Base-by-base conservation (phyloP, 2,329 filamentous ascomycete genomes). In the Colletotrichum tropicale region DNA sequence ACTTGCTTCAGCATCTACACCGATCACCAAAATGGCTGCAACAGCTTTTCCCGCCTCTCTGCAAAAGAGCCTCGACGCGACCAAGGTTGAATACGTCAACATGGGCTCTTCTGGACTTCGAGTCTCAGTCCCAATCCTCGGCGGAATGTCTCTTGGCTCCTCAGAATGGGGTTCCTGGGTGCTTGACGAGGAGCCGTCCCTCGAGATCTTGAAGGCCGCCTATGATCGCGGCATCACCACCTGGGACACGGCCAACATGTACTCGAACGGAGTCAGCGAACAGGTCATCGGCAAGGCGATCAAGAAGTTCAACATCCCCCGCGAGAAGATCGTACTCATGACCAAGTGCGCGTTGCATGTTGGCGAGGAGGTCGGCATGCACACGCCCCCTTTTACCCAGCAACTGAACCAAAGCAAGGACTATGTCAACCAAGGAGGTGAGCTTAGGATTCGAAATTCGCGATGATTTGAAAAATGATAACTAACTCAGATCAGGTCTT, bases 271-370 rank as follows among this genome's bases (percentile, higher is more conserved):
- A 26, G 80, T 84, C 9, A 93, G 89, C 4, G 93, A 95, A 80
- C 84, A 87, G 66, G 89, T 95, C 77, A 89, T 95, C 75, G 93
- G 88, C 71, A 93, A 92, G 80, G 92, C 93, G 0, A 84, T 94
- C 68, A 90, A 90, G 78, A 86, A 91, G 76, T 93, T 90, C 85
- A 86, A 88, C 38, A 93, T 94, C 77, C 92, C 93, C 0, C 88
- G 93, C 8, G 84, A 87, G 76, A 91, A 90, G 72, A 84, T 94
- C n/a, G 91, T 94, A 7, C 90, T 94, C 73, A 82, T 94, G 75
- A 89, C 88, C 13, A 93, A 93, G 84, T 78, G 78, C 36, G 77
- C 64, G 58, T 72, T 78, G n/a, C 71, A 77, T n/a, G 78, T 80
- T 8, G 73, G 76, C 30, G 78, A 80, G 32, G 86, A 85, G 10